Evolutionary conservation across 208 protist species (phyloP), one percentile per base, ranked within the genome.

Genomic region (Naegleria fowleri): DNA sequence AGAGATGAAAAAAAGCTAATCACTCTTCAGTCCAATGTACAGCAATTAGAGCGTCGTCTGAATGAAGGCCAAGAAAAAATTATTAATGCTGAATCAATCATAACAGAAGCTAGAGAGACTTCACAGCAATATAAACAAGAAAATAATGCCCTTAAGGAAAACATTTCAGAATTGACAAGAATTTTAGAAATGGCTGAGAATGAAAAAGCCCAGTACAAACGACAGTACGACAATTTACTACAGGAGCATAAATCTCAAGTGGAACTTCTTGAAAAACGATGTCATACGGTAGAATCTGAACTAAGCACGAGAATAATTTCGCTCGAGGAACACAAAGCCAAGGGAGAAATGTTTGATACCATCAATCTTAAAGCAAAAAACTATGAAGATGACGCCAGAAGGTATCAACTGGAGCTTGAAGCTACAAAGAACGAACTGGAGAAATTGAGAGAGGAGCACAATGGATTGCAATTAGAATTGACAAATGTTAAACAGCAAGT

Each of bases 321-420:
- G 19, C 5, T 58, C 29, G 85, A 88, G 19, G 85, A 88, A 38
- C n/a, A 16, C 11, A 88, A 88, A 88, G 41, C 85, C n/a, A 88
- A 88, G 58, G 41, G n/a, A 39, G 41, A 88, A 58, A 51, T 88
- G 43, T 88, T 39, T 19, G 85, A 88, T 36, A 19, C 39, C 22
- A 19, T 88, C 5, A 88, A 88, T 2, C 22, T 38, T 22, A 88
- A 88, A 58, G 39, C 43, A 36, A 22, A 9, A 25, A 36, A 58
- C 25, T 88, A 58, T 58, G 85, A 88, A 58, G 22, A 51, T 36
- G 29, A 88, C n/a, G 9, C 9, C 19, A 88, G 40, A 29, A 29
- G n/a, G 13, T 58, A n/a, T 33, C 39, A 39, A n/a, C 41, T n/a
- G 16, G n/a, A 88, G 5, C 22, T 88, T 2, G 85, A 88, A 11